These are phyloP conservation scores for Isoetes taiwanensis DNA, from an alignment of 75 land plant species.

Conservation along the genomic window DNA sequence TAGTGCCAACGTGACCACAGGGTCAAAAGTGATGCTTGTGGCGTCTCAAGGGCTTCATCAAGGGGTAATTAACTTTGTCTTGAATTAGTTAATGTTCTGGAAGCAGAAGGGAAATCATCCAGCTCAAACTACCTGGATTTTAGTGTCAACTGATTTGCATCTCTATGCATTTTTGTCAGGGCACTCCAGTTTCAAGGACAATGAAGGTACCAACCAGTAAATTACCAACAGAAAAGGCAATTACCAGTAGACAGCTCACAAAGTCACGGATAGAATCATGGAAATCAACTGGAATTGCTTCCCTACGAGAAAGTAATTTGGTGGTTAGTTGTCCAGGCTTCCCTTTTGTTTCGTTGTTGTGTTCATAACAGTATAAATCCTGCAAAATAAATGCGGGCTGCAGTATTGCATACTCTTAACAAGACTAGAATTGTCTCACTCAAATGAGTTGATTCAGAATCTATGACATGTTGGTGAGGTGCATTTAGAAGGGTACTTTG, in stretches of 20 bases:
- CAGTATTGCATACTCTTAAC: no score
- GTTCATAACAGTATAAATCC: no score
- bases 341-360: no score
- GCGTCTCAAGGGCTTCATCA: conserved; percentile 80
- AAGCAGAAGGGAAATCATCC: no score
- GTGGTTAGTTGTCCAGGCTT: conserved; percentile 39
- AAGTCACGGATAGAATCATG: conserved; percentile 48
- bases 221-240: conserved; percentile 25
- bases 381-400: no score
- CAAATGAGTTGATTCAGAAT: no score
- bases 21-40: conserved; percentile 74
- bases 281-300: conserved; percentile 66
- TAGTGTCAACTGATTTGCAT: background rate
- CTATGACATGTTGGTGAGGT: no score
- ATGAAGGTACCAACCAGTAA: background rate
- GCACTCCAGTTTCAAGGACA: conserved; percentile 4
- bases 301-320: conserved; percentile 48
- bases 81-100: background rate
- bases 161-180: conserved; percentile 2
- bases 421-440: no score
- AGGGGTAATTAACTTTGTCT: conserved; percentile 40
- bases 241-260: no score
- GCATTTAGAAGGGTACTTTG: no score
- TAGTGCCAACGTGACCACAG: conserved; percentile 31
- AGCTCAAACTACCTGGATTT: no score